These are phyloP conservation scores for Gnaphalium uliginosum DNA, from an alignment of 129 eudicot species.

Conservation along the genomic window DNA sequence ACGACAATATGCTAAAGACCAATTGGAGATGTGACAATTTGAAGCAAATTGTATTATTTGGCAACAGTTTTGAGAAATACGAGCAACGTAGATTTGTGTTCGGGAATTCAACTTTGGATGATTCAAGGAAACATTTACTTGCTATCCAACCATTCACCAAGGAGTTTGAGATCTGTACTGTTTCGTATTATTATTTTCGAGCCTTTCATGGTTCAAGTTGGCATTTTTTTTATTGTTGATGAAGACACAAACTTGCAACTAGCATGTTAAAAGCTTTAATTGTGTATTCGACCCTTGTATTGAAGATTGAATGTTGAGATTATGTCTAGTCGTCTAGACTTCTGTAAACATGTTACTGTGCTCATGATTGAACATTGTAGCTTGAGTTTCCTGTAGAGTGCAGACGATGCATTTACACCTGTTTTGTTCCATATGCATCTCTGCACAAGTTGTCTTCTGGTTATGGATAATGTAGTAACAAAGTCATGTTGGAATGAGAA, in stretches of 20 bases:
- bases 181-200: background rate
- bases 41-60: background rate
- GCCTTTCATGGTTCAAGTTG: constrained; percentile 1
- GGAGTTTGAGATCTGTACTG: background rate
- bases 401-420: background rate
- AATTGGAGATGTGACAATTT: background rate
- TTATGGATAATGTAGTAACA: background rate
- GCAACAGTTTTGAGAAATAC: background rate
- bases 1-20: background rate
- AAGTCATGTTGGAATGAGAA: no score
- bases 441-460: background rate
- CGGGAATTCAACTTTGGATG: background rate
- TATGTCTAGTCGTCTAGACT: background rate
- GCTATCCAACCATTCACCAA: background rate
- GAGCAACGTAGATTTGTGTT: background rate
- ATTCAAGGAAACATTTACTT: background rate
- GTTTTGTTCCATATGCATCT: background rate
- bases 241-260: background rate
- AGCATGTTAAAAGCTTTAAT: background rate
- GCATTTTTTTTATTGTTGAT: background rate
- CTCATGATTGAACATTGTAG: background rate
- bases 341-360: no score
- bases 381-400: background rate
- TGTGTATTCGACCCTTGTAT: background rate
- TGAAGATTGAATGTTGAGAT: background rate